Conservation (phyloP, 352 stramenopile species). For the Pythium oligandrum region DNA sequence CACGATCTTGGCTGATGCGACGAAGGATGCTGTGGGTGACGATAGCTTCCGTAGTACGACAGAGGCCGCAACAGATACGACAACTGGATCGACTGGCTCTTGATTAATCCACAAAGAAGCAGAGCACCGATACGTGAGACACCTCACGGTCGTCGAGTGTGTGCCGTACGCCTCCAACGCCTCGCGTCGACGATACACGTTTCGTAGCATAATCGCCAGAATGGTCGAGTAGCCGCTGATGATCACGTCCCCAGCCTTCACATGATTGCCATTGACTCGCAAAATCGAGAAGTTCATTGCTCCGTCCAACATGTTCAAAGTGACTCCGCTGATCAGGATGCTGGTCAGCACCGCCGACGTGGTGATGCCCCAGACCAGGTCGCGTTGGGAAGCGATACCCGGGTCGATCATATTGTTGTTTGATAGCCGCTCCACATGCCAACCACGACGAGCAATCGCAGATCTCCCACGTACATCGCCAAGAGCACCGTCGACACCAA, state of each 20-base stretch:
- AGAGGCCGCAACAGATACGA: no score
- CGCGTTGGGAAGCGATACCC: not conserved
- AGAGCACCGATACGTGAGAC: slow-evolving; percentile 25
- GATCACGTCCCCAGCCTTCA: slow-evolving; percentile 13
- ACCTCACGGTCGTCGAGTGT: slow-evolving; percentile 19
- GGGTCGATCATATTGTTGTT: not conserved
- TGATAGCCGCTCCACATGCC: not conserved
- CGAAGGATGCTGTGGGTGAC: no score
- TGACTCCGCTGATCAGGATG: not conserved
- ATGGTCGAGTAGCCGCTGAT: slow-evolving; percentile 23
- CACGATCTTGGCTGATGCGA: no score
- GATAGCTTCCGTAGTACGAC: no score
- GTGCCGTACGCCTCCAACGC: slow-evolving; percentile 9
- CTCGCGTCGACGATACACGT: slow-evolving; percentile 19
- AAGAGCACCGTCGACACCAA: slow-evolving; percentile 3
- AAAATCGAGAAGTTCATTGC: slow-evolving; percentile 10
- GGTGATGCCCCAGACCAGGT: no score
- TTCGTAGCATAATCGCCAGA: slow-evolving; percentile 26
- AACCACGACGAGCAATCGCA: not conserved
- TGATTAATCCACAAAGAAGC: slow-evolving; percentile 15
- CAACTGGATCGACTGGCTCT: no score
- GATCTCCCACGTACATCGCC: slow-evolving; percentile 4
- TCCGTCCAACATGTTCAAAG: not conserved
- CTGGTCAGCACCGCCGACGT: not conserved
- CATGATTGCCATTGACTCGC: slow-evolving; percentile 4